Base-by-base conservation (phyloP, 1,284 basidiomycete species). In the Cryptococcus sp. region DNA sequence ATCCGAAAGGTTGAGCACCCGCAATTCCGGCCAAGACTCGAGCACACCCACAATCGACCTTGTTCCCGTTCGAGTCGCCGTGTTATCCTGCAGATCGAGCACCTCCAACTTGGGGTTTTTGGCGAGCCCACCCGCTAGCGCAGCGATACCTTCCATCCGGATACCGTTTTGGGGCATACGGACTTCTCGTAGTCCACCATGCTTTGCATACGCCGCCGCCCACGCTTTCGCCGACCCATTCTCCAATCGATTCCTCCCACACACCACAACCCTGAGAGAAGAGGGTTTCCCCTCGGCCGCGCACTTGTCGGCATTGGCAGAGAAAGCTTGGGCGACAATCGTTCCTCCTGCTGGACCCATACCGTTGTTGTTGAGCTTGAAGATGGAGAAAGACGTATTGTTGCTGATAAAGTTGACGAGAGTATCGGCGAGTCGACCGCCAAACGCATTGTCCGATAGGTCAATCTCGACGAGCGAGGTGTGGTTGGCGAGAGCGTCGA, bases 141-240 rank as follows among this genome's bases (percentile, higher is more conserved):
- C 80, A n/a, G 80, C 80, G 63, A 97, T 87, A 6, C 95, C 94
- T 55, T 86, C 85, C 85, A 90, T 91, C 57, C 93, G 80, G 63
- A 99, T 97, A 2, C 93, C 95, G 66, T 98, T 97, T 77, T 98
- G 93, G 34, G 87, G 88, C 84, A 98, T 86, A 58, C 86, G 80
- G 32, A 98, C 86, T 63, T 97, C 90, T 43, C 78, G 77, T 22
- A 98, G 79, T 9, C 44, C 46, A 4, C 81, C 83, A 66, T 97
- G 92, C 33, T 83, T 87, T 6, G 82, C 82, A 59, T 94, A 95
- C 1, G 93, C 93, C 41, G 83, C 79, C 2, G 89, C 90, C 87
- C 91, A 97, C 6, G 79, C 78, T 1, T 76, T 61, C 0, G 94
- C 88, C 2, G 85, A 87, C 35, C 90, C 92, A 65, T 95, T 85